phyloP scores from a whole-genome alignment of 176 grass and related monocot species.

The Microstegium vimineum region DNA sequence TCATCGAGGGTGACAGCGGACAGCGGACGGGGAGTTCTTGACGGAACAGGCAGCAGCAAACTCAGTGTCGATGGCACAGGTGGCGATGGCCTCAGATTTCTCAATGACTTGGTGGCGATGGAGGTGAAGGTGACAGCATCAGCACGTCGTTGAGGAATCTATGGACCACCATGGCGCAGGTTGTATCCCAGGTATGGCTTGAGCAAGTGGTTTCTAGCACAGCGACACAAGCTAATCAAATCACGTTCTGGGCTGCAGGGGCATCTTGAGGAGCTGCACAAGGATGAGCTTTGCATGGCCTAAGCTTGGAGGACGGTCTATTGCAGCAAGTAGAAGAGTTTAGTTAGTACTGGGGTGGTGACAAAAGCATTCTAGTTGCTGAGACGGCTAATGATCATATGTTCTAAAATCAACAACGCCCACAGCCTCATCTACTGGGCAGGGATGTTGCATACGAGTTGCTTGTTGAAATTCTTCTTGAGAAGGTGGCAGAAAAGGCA shows the following conservation, averaged over 20 bases:
- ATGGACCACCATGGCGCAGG: background rate
- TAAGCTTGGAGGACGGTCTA: background rate
- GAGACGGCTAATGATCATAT: background rate
- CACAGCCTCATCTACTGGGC: background rate
- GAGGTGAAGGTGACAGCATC: background rate
- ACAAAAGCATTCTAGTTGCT: background rate
- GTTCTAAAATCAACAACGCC: background rate
- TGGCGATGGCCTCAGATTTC: background rate
- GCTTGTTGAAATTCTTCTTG: background rate
- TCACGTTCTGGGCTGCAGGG: background rate
- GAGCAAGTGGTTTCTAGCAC: background rate
- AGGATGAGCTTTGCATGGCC: background rate
- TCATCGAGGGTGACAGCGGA: background rate
- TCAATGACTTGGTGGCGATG: background rate
- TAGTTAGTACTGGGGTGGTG: background rate
- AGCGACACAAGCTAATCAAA: background rate
- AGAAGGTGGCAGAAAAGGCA: background rate
- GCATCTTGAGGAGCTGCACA: background rate
- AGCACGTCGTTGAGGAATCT: background rate
- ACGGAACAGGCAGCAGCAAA: background rate
- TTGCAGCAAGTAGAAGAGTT: background rate
- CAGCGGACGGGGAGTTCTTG: background rate
- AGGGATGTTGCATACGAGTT: background rate
- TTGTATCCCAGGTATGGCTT: background rate
- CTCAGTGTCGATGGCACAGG: background rate